Evolutionary conservation across 192 early-diverging fungal genomes (phyloP).

Genomic region (Chytriomyces sp.): DNA sequence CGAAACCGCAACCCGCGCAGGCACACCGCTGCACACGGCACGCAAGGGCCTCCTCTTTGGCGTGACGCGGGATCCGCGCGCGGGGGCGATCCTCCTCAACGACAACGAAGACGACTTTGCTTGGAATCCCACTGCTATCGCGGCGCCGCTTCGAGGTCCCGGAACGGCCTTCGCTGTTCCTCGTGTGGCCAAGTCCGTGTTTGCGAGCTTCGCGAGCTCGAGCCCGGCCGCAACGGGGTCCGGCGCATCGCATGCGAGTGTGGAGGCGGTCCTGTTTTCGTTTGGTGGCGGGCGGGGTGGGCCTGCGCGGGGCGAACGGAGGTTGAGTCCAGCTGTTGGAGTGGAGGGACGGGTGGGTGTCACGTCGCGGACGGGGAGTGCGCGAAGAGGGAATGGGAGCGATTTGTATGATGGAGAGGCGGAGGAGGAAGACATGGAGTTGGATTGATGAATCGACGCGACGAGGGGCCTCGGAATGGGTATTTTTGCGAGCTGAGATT

Average conservation of each 20-base stretch:
- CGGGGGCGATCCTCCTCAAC: neutral
- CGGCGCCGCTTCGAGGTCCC: neutral
- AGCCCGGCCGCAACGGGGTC: neutral
- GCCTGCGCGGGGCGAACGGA: neutral
- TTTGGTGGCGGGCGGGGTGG: neutral
- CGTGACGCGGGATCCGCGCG: neutral
- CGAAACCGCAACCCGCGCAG: neutral
- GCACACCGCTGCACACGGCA: neutral
- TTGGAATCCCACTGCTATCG: neutral
- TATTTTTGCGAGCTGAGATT: too few relatives aligned
- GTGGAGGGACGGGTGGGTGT: neutral
- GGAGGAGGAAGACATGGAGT: constrained; percentile 11
- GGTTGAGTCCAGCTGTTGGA: neutral
- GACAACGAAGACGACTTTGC: neutral
- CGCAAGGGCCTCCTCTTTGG: neutral
- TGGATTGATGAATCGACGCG: too few relatives aligned
- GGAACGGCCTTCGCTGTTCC: neutral
- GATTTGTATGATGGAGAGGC: neutral
- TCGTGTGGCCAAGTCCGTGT: neutral
- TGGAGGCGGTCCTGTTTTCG: neutral
- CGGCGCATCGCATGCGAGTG: neutral
- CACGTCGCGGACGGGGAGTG: neutral
- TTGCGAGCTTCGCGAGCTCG: neutral
- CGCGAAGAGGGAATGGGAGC: neutral
- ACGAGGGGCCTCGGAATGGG: too few relatives aligned